Evolutionary conservation across 805 yeast species (phyloP), one percentile per base, ranked within the genome.

Genomic region (Zygotorulaspora danielsina): DNA sequence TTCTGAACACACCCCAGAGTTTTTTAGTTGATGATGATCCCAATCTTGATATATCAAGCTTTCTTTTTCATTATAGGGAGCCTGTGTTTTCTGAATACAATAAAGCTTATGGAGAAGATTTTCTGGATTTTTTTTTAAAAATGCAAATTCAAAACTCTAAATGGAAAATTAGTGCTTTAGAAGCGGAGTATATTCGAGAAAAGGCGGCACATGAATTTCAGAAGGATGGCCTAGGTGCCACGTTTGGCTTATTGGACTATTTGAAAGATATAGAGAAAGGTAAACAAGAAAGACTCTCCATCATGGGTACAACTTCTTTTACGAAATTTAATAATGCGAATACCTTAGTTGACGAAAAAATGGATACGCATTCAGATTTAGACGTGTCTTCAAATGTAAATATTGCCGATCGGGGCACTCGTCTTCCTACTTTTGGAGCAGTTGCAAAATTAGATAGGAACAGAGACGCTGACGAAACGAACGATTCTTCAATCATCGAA

Each of bases 1-100:
- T 89, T 19, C 56, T 84, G 36, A 64, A 63, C 5, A 70, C 62
- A 18, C 55, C 61, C 0, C 70, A 61, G 15, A 42, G 59, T 16
- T 9, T 24, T 2, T 36, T 65, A 13, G 47, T 38, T 3, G 34
- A 39, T 17, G 49, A 51, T 2, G 44, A 51, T 13, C 44, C 44
- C 3, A 42, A 31, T 3, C 39, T 59, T n/a, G 47, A 54, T 13
- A 39, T 58, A 4, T 48, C 57, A 2, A 34, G 45, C 6, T 47
- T 41, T 11, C 48, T 57, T 2, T 58, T 44, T 36, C 13, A 34
- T 10, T 38, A 41, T 5, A 46, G 70, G 33, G 53, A 50, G 30
- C 62, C 63, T 4, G 60, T 60, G 2, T 58, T 65, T 36, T 53
- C 55, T 6, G 46, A 51, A 18, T 53, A 65, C 32, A 57, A 64